Evolutionary conservation across 305 asterid genomes (phyloP), one percentile per base, ranked within the genome.

Genomic region (Fraxinus sp.): DNA sequence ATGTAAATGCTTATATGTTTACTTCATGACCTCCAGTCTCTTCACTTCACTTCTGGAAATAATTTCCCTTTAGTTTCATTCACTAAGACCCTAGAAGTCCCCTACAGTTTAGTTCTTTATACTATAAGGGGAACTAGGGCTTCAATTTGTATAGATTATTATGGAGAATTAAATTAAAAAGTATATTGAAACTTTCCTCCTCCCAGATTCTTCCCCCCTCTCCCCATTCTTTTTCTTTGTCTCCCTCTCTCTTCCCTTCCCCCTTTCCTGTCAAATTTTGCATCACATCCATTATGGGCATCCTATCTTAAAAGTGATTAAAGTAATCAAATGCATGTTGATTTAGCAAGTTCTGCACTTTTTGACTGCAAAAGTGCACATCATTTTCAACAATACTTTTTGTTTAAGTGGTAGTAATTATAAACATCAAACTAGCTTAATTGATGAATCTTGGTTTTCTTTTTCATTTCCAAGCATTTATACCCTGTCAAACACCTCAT

Each of bases 121-220:
- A 33, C 6, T 32, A 14, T 32, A 72, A 32, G 33, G 76, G 46
- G 76, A 14, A 72, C 44, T 5, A 0, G 14, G 33, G 49, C 44
- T 33, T 32, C 46, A 72, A 72, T 2, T 71, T 16, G 41, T 70
- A 14, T 33, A 33, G 22, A 33, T 71, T 16, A 72, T 72, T 72
- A 35, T 36, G 13, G 52, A n/a, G 2, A 33, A 33, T 0, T 72
- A 70, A 70, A 72, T 72, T 14, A 18, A 18, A 35, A 73, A 36
- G 14, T n/a, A 73, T 73, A 73, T 73, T n/a, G 49, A 73, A 35
- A 73, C 20, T 73, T 73, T n/a, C 52, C 28, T 73, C 77, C 77
- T 72, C 49, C 39, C 39, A 70, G n/a, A 70, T 70, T 70, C 75
- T 13, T 70, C 39, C 37, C 32, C 74, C 3, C 9, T 30, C 39